Percentiles rank a stretch among this genome's conserved stretches.
These are phyloP conservation scores for Lagenidium giganteum DNA, from an alignment of 352 stramenopile genomes.

Conservation along the genomic window DNA sequence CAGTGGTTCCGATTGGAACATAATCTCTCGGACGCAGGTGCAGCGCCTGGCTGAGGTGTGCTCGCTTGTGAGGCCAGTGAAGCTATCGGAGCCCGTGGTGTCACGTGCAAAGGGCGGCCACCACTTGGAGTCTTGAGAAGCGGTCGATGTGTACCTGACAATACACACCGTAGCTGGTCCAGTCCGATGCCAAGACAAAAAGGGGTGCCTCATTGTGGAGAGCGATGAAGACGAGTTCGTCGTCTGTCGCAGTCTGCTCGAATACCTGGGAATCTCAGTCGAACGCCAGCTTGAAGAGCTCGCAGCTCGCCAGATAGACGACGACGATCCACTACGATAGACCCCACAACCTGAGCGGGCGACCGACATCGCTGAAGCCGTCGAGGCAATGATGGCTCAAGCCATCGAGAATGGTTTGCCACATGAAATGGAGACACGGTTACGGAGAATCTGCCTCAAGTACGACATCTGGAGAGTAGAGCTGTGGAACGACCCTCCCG, in stretches of 20 bases:
- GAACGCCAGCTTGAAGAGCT: constrained; percentile 1
- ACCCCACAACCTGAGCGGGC: constrained; percentile 1
- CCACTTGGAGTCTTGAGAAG: too few species aligned
- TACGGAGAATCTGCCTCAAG: too few species aligned
- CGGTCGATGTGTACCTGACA: not conserved
- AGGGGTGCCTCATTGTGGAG: constrained; percentile 1
- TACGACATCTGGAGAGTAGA: constrained; percentile 8
- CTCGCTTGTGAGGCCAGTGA: not conserved
- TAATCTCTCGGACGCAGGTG: constrained; percentile 1
- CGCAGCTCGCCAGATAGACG: not conserved
- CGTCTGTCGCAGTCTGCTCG: not conserved
- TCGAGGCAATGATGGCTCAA: constrained; percentile 1
- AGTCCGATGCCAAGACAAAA: constrained; percentile 3
- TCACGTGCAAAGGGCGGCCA: too few species aligned
- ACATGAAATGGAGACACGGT: not conserved
- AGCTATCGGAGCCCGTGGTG: constrained; percentile 2
- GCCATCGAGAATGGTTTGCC: constrained; percentile 3
- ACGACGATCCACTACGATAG: not conserved
- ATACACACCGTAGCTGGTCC: constrained; percentile 7
- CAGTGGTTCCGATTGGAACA: constrained; percentile 13
- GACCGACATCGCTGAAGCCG: not conserved
- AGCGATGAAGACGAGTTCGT: constrained; percentile 4
- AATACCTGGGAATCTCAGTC: constrained; percentile 1
- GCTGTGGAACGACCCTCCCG: constrained; percentile 15
- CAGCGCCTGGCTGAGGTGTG: not conserved